A percentile compares a stretch with the other conserved stretches of the same genome.
These are phyloP conservation scores for Astrocystis sublimbata DNA, from an alignment of 495 filamentous ascomycete species.

Conservation along the genomic window DNA sequence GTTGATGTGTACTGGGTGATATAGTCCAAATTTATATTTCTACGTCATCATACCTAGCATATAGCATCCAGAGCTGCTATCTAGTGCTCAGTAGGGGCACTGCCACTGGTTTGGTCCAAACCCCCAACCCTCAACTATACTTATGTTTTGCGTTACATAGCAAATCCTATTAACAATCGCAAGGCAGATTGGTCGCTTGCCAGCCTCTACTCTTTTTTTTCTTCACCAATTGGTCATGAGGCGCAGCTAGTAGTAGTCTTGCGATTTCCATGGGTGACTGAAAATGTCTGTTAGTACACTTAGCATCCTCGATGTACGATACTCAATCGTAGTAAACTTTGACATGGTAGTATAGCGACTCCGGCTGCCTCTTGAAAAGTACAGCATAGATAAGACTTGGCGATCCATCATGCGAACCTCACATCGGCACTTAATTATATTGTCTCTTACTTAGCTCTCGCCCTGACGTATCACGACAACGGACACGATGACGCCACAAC, in stretches of 20 bases:
- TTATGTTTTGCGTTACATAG: background rate
- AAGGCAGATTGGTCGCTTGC: conserved; percentile 3
- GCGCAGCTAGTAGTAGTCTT: conserved; percentile 1
- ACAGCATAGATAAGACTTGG: background rate
- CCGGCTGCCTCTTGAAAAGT: conserved; percentile 2
- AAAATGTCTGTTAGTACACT: background rate
- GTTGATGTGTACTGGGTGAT: background rate
- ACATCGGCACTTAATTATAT: background rate
- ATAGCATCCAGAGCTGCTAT: background rate
- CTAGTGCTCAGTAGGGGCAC: background rate
- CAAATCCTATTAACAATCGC: background rate
- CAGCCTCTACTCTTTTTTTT: background rate
- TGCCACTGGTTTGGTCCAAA: background rate
- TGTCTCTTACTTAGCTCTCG: background rate
- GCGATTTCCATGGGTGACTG: background rate
- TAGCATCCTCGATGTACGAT: background rate
- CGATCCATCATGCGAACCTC: background rate
- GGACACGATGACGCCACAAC: conserved; percentile 7
- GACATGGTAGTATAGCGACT: background rate
- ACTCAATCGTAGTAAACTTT: background rate
- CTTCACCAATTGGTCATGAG: background rate
- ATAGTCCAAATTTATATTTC: background rate
- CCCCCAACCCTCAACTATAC: conserved; percentile 2
- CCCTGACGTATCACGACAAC: background rate
- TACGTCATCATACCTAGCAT: background rate